Conservation (phyloP, 2,329 filamentous ascomycete genomes). For the Neoscytalidium dimidiatum region DNA sequence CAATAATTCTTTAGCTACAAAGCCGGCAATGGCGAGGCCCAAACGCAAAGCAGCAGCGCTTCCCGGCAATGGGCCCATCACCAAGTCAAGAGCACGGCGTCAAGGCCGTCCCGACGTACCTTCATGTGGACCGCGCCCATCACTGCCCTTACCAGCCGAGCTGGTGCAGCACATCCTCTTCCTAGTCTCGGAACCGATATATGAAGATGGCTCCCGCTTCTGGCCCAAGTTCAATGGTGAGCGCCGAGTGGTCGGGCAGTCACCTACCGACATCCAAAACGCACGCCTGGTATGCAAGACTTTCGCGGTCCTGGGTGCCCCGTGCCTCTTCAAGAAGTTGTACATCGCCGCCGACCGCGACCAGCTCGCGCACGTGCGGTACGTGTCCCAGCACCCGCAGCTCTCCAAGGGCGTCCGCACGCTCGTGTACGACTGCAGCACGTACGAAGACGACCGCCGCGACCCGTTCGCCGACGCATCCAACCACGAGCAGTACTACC, state of each 20-base stretch:
- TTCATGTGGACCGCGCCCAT: neutral
- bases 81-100: neutral
- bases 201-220: neutral
- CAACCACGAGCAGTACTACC: neutral
- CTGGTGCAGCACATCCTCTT: neutral
- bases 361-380: neutral
- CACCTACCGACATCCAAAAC: neutral
- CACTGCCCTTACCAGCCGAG: neutral
- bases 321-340: neutral
- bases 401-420: constrained; percentile 1
- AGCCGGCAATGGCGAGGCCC: neutral
- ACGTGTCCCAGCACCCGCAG: neutral
- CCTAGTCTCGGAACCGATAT: neutral
- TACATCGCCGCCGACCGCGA: neutral
- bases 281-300: constrained; percentile 7
- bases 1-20: neutral
- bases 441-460: neutral
- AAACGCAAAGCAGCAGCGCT: neutral
- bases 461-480: neutral
- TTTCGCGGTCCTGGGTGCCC: neutral
- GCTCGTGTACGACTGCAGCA: neutral
- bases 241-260: neutral
- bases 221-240: neutral
- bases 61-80: neutral
- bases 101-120: neutral